Evolutionary conservation across 2,329 filamentous ascomycete species (phyloP), one percentile per base, ranked within the genome.

Genomic region (Fusarium udum): DNA sequence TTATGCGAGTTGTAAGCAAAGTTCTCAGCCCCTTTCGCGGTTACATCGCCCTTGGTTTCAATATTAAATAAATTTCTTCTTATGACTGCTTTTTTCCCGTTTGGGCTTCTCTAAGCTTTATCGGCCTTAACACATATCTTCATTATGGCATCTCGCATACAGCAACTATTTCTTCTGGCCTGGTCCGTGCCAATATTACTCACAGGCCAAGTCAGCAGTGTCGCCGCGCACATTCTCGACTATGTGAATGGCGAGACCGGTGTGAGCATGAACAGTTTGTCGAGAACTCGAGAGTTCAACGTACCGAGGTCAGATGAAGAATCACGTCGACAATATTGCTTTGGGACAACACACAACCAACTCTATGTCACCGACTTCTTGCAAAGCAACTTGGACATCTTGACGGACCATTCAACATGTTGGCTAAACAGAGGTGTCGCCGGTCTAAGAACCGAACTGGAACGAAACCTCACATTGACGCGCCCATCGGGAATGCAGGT

Each of bases 231-330:
- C 4, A 4, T 18, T 22, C 51, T 39, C 2, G 51, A 55, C 7
- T 55, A 55, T 10, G 34, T 55, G 1, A 55, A 55, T 7, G 51
- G 34, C 3, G 51, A 55, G 34, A 55, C 51, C 20, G 24, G 20
- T 18, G 24, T 26, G 0, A 55, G 51, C 4, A 55, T 55, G 1
- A 11, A n/a, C 10, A n/a, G 34, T 3, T n/a, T 55, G 11, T 28
- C 51, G 0, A n/a, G 0, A 5, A 18, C 51, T 7, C 34, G 8
- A n/a, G 0, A 13, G 1, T 18, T 53, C 1, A 13, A 53, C 12
- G 34, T 2, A 7, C 51, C 20, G 5, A n/a, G 51, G 39, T 39
- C 24, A 14, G 34, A 55, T 22, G 10, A 55, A n/a, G 51, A 55
- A 18, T 39, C 51, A 1, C 2, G 24, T 2, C 34, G 18, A 0